These are phyloP conservation scores for Pseudozyma thailandica DNA, from an alignment of 1,284 basidiomycete genomes.

Conservation along the genomic window DNA sequence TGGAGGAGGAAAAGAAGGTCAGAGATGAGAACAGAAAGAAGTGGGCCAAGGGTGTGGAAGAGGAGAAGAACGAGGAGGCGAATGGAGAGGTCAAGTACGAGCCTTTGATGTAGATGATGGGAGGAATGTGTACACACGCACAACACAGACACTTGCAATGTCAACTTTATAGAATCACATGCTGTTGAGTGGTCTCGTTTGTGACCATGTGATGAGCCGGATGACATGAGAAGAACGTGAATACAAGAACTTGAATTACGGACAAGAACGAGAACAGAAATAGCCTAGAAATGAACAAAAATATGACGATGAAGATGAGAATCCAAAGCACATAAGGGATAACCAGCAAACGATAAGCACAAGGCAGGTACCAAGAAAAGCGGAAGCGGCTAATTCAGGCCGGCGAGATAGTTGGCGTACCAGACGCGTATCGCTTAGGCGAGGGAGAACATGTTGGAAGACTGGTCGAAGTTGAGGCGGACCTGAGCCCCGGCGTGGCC, in stretches of 20 bases:
- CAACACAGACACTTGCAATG: not conserved
- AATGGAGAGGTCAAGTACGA: constrained; percentile 10
- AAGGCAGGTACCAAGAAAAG: not conserved
- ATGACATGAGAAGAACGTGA: not conserved
- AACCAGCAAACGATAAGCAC: not conserved
- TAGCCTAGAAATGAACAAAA: not conserved
- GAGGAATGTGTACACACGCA: not conserved
- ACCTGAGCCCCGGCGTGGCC: constrained; percentile 6
- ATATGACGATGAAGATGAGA: constrained; percentile 1
- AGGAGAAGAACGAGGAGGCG: not conserved
- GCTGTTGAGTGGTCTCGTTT: not conserved
- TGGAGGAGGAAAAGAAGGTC: constrained; percentile 38
- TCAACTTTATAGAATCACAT: not conserved
- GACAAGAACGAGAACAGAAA: not conserved
- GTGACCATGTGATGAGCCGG: not conserved
- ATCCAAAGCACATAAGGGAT: not conserved
- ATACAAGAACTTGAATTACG: not conserved
- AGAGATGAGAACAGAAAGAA: constrained; percentile 9
- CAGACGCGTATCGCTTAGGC: constrained; percentile 2
- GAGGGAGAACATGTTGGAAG: constrained; percentile 9
- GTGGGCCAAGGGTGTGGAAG: constrained; percentile 12
- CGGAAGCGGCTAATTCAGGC: not conserved
- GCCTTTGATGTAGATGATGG: constrained; percentile 7
- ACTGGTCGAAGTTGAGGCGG: constrained; percentile 29
- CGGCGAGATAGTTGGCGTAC: not conserved